Conservation (phyloP, 2,329 filamentous ascomycete genomes). For the Trichophyton schoenleinii region DNA sequence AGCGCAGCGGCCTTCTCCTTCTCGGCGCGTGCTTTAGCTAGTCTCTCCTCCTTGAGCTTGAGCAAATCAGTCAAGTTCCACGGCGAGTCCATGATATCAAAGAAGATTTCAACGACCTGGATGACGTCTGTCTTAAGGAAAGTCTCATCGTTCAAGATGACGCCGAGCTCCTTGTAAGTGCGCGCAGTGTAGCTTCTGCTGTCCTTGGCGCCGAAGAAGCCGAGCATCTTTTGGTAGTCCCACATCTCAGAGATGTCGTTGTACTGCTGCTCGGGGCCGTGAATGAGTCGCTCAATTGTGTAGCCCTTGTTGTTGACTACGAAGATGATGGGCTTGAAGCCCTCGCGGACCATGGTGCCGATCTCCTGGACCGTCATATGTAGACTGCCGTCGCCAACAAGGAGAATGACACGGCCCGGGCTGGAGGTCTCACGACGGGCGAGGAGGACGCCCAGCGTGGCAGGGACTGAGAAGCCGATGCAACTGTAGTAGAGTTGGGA, state of each 20-base stretch:
- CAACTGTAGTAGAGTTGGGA: conserved; percentile 18
- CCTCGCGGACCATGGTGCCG: conserved; percentile 17
- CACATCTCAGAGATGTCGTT: conserved; percentile 19
- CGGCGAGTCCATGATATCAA: conserved; percentile 13
- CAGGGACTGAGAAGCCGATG: conserved; percentile 18
- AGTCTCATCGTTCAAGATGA: conserved; percentile 9
- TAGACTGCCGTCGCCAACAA: conserved; percentile 19
- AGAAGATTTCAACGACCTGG: conserved; percentile 12
- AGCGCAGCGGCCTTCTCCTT: background rate
- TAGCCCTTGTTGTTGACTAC: conserved; percentile 21
- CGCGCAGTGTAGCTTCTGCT: conserved; percentile 9
- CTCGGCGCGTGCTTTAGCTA: conserved; percentile 4
- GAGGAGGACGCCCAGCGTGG: conserved; percentile 16
- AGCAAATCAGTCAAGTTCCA: conserved; percentile 12
- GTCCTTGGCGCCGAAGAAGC: conserved; percentile 16
- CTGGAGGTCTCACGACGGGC: conserved; percentile 15
- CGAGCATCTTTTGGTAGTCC: conserved; percentile 18
- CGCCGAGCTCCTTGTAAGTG: conserved; percentile 12
- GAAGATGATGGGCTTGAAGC: conserved; percentile 16
- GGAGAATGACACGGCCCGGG: conserved; percentile 15
- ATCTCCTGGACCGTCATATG: conserved; percentile 21
- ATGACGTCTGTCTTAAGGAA: conserved; percentile 10
- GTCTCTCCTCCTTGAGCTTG: conserved; percentile 11
- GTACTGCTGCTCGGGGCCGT: conserved; percentile 17
- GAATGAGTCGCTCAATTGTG: conserved; percentile 20